Evolutionary conservation across 352 stramenopile species (phyloP), one percentile per base, ranked within the genome.

Genomic region (Globisporangium acanthophoron): DNA sequence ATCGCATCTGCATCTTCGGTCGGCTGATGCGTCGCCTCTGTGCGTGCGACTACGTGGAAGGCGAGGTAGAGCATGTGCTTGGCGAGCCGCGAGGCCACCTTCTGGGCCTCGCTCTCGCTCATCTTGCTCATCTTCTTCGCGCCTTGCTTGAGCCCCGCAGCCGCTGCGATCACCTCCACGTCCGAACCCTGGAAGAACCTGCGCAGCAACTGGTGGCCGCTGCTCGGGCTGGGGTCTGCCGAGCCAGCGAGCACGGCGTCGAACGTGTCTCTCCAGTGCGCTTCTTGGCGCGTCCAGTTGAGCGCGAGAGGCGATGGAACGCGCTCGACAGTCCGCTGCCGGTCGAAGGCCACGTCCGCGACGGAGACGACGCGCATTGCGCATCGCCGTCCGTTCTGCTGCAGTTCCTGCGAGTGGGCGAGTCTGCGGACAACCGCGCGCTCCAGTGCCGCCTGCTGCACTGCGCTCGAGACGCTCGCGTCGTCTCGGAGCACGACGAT

Each of bases 61-160:
- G 71, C 75, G 3, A 71, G 64, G 45, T 86, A 80, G 20, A 91
- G 58, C 41, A 69, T 77, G 54, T 68, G 72, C 62, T 90, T 92
- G 37, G 74, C 66, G 43, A 92, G 62, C 24, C 77, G 78, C 39
- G 81, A 90, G 16, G 79, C 65, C 46, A 90, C 77, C 56, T 62
- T 71, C 44, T 82, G 69, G 65, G 81, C 76, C 20, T 66, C 63
- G 33, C 39, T 40, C 15, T 18, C 39, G 58, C 77, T 64, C 73
- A 91, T 80, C 45, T 80, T 76, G 5, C 66, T 69, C 2, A 73
- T 60, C 33, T 88, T 90, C 69, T 90, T 87, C 35, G 81, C 79
- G 16, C 81, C 81, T 52, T 92, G 75, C n/a, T 84, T 86, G 45
- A 87, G 76, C 12, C 79, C 79, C 6, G 69, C 85, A 3, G 77